Evolutionary conservation across 192 early-diverging fungal species (phyloP).

Genomic region (Coemansia sp.): DNA sequence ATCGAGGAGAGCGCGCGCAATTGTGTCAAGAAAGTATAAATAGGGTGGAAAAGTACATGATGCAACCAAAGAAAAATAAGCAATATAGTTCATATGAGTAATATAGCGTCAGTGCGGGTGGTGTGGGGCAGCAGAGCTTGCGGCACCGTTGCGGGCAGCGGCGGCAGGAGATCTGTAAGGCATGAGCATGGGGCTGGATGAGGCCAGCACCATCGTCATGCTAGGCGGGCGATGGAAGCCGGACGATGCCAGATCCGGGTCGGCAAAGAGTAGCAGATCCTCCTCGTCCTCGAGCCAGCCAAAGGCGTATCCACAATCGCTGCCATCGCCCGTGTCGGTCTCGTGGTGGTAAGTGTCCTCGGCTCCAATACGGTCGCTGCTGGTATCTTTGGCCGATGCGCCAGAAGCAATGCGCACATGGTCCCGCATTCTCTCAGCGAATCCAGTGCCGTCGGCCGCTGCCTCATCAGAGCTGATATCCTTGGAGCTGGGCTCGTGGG

Average conservation of each 20-base stretch:
- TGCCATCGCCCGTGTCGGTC: not conserved
- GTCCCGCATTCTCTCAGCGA: not conserved
- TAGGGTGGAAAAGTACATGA: not conserved
- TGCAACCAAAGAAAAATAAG: not conserved
- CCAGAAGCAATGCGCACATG: not conserved
- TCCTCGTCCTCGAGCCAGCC: conserved; percentile 53
- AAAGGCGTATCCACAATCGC: conserved; percentile 39
- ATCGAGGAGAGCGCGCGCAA: too few species aligned
- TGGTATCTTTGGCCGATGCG: not conserved
- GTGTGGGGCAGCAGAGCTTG: not conserved
- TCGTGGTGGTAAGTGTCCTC: not conserved
- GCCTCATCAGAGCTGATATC: conserved; percentile 14
- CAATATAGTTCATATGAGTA: not conserved
- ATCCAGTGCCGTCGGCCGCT: not conserved
- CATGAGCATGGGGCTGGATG: conserved; percentile 43
- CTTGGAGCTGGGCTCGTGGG: not conserved
- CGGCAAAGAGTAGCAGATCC: conserved; percentile 47
- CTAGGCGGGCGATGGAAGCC: conserved; percentile 18
- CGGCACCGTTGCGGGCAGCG: not conserved
- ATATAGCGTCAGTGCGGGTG: not conserved
- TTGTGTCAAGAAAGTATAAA: not conserved
- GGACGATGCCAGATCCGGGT: conserved; percentile 23
- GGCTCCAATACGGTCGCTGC: not conserved
- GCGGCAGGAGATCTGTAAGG: conserved; percentile 15
- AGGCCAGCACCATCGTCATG: conserved; percentile 45